Base-by-base conservation (phyloP, 179 eudicot genomes). In the Gypsophila paniculata region DNA sequence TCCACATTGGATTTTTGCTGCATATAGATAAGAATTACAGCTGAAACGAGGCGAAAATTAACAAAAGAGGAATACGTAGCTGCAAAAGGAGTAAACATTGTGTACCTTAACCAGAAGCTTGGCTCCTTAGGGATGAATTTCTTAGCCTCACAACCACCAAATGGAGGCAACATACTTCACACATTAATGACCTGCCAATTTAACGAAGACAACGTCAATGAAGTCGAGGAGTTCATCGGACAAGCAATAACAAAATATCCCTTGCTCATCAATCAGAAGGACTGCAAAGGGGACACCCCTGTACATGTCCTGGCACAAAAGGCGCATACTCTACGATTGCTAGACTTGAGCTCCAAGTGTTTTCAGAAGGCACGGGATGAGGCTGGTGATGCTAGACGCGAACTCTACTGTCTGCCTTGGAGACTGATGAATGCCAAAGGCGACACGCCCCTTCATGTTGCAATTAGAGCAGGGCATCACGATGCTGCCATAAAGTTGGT, bases 381-480 rank as follows among this genome's bases (percentile, higher is more conserved):
- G 1, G 51, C 36, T 25, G 38, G 14, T 8, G 34, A 10, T 9
- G 9, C 25, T 2, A 9, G 14, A 6, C 18, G 22, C 17, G 9
- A 7, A 5, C 25, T 57, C 21, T 22, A 68, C 44, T 17, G 44
- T 9, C 46, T 9, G 11, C 75, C 72, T 10, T 76, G 75, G 75
- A 46, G 64, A 29, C 4, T 65, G 29, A 58, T 46, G 26, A 61
- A 68, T 36, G 8, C 8, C 2, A 1, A 49, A 13, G 73, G 69
- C 0, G 42, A 69, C 53, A 75, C 78, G 1, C 78, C 74, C 2
- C 73, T 75, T 23, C 74, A 75, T 38, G 25, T 32, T 13, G 63
- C 65, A 4, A 22, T 51, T 8, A 54, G 10, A 22, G 25, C 21
- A 0, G 6, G n/a, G 4, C 0, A 18, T 6, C 2, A 13, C 17